phyloP scores from a whole-genome alignment of 331 rosid genomes.

The Stylosanthes scabra region DNA sequence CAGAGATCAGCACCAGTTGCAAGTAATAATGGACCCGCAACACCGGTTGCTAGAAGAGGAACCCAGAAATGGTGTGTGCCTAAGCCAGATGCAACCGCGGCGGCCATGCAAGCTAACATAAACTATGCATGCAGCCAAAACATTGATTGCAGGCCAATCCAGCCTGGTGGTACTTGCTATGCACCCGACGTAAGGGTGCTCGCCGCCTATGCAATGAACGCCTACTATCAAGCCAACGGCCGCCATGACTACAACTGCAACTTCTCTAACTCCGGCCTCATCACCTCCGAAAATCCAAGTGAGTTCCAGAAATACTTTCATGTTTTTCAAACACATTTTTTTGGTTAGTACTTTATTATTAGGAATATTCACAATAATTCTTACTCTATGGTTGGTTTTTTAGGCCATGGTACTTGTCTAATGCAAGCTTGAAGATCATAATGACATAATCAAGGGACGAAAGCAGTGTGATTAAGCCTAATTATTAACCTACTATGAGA shows the following conservation, averaged over 20 bases:
- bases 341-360: no score
- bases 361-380: no score
- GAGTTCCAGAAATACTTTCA: conserved; percentile 3
- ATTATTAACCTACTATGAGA: not conserved
- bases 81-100: conserved; percentile 47
- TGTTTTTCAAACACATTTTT: no score
- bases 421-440: conserved; percentile 35
- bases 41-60: conserved; percentile 7
- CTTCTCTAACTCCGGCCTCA: conserved; percentile 55
- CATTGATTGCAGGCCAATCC: conserved; percentile 68
- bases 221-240: conserved; percentile 73
- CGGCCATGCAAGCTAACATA: conserved; percentile 65
- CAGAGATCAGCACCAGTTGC: conserved; percentile 1
- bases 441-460: not conserved
- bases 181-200: conserved; percentile 46
- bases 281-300: conserved; percentile 62
- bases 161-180: conserved; percentile 73
- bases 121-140: conserved; percentile 72
- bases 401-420: conserved; percentile 59
- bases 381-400: conserved; percentile 19
- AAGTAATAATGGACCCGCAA: not conserved
- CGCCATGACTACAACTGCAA: conserved; percentile 68
- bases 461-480: not conserved
- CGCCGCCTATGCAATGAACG: conserved; percentile 82
- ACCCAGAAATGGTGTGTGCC: conserved; percentile 74